Evolutionary conservation across 768 basidiomycete species (phyloP), one percentile per base, ranked within the genome.

Genomic region (Podaxis sp.): DNA sequence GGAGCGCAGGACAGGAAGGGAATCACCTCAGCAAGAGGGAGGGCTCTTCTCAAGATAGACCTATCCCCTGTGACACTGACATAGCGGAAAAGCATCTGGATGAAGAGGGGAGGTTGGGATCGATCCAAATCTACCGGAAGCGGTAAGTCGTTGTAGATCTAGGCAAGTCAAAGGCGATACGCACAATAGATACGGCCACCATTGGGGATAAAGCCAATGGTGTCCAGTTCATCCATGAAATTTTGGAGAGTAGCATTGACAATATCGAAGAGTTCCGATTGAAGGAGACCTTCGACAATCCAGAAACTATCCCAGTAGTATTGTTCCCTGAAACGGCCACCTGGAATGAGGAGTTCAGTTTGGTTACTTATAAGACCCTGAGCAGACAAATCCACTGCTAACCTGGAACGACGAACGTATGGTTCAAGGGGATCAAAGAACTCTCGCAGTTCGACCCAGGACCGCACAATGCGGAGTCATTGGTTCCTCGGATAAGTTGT

Each of bases 71-170:
- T 88, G 3, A 79, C 80, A 2, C 79, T 72, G 52, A 96, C 82
- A 69, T 98, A 97, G n/a, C 85, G 83, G n/a, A 83, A 79, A 27
- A 98, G 77, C 94, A 98, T 97, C 89, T 87, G 87, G 58, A 90
- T 85, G 75, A 96, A 96, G 32, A 96, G 69, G 3, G 95, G 95
- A 13, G 94, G 94, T 68, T 96, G 93, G n/a, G 93, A 95, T 60
- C 95, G 85, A 67, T 95, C 82, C 63, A 96, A 72, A 73, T 96
- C 89, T 90, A 23, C n/a, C 16, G 14, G 54, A 16, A 50, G 42
- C 57, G 51, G 23, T 62, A 35, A 35, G 55, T 44, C 6, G 57
- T 13, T n/a, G 28, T 21, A 11, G 28, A 16, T 7, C 18, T 36
- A 48, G 58, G 32, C 18, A 51, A 25, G 21, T 10, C 11, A 21